Conservation (phyloP, 140 eudicot species). For the Stevia rebaudiana region DNA sequence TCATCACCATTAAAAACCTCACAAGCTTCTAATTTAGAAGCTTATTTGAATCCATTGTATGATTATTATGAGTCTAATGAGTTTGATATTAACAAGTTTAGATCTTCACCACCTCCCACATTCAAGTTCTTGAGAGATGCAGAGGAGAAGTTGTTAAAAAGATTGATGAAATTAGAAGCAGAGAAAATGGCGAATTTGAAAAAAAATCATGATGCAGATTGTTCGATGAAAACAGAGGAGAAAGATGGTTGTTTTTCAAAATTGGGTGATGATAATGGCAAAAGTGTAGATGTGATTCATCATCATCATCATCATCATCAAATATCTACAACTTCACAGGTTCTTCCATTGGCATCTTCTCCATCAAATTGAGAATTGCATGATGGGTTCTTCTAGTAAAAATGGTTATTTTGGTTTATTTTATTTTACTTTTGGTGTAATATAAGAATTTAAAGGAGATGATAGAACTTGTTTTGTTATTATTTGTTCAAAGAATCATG, state of each 20-base stretch:
- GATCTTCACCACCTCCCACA: constrained; percentile 91
- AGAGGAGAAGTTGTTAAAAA: constrained; percentile 61
- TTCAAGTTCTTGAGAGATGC: constrained; percentile 92
- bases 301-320: constrained; percentile 25
- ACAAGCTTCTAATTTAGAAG: constrained; percentile 32
- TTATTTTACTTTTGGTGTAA: constrained; percentile 8
- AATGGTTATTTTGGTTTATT: constrained; percentile 4
- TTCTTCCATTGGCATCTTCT: constrained; percentile 67
- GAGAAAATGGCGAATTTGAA: constrained; percentile 26
- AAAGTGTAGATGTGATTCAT: constrained; percentile 21
- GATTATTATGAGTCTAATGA: constrained; percentile 47
- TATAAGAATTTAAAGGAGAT: constrained; percentile 22
- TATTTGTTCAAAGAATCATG: constrained; percentile 16
- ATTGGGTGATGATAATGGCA: constrained; percentile 26
- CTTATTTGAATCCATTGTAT: constrained; percentile 55
- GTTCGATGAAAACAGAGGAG: constrained; percentile 17
- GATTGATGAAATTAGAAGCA: constrained; percentile 50
- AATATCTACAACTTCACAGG: constrained; percentile 44
- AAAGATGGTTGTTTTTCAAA: constrained; percentile 30
- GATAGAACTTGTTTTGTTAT: constrained; percentile 2
- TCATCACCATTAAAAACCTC: constrained; percentile 37
- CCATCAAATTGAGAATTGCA: constrained; percentile 38
- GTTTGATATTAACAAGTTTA: constrained; percentile 41
- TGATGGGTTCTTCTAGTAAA: not conserved
- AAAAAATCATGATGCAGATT: constrained; percentile 28